phyloP scores from a whole-genome alignment of 768 basidiomycete species.

The Omphalotus guepiniiformis region DNA sequence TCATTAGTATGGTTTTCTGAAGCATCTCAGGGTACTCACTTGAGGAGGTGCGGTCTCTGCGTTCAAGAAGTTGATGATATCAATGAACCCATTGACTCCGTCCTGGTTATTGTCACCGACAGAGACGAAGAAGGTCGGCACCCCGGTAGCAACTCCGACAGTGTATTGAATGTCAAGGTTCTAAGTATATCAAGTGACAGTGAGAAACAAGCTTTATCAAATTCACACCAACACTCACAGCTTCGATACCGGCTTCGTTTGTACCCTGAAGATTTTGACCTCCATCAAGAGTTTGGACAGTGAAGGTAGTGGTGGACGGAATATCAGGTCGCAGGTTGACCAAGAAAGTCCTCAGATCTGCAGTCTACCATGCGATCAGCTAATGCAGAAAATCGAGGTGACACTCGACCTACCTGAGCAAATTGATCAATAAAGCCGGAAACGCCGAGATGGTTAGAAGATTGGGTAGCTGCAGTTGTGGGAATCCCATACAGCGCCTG shows the following conservation, averaged over 20 bases:
- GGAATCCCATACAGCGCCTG: slow-evolving; percentile 32
- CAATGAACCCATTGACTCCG: slow-evolving; percentile 29
- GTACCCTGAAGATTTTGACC: slow-evolving; percentile 21
- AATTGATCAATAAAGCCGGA: slow-evolving; percentile 31
- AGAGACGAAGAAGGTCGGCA: slow-evolving; percentile 29
- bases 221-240: slow-evolving; percentile 18
- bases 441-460: slow-evolving; percentile 24
- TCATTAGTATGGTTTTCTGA: neutral
- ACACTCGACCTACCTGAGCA: slow-evolving; percentile 17
- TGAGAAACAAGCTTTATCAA: neutral
- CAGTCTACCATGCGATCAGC: slow-evolving; percentile 8
- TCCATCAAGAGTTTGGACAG: slow-evolving; percentile 32
- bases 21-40: slow-evolving; percentile 9
- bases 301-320: slow-evolving; percentile 26
- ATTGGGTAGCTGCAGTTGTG: slow-evolving; percentile 23
- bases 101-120: slow-evolving; percentile 26
- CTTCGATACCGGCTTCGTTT: slow-evolving; percentile 28
- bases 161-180: slow-evolving; percentile 33
- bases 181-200: neutral
- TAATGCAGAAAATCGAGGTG: neutral
- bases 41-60: slow-evolving; percentile 31
- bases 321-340: slow-evolving; percentile 26
- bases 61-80: slow-evolving; percentile 27
- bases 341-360: slow-evolving; percentile 24
- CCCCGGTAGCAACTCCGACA: slow-evolving; percentile 30